Evolutionary conservation across 2,329 filamentous ascomycete species (phyloP), one percentile per base, ranked within the genome.

Genomic region (Colletotrichum theobromicola): DNA sequence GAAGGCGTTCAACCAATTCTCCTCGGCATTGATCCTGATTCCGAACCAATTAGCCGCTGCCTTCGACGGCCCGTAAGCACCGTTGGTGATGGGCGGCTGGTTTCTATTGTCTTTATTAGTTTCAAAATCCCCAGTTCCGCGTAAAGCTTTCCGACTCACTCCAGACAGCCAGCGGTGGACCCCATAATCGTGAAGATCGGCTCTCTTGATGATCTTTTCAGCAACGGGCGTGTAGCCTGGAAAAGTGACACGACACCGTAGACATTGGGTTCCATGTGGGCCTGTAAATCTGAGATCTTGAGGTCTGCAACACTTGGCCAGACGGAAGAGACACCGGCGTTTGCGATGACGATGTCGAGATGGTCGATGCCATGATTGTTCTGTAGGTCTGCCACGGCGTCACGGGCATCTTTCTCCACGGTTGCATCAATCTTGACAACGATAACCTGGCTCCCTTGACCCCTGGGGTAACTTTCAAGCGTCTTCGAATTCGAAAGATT

Each of bases 261-360:
- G 7, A 66, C 50, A 76, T 90, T 90, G 58, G 86, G 77, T 1
- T 83, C 77, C 55, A 88, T 78, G 76, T 87, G 83, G 2, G 80
- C 77, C 4, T 77, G 50, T 53, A 89, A 70, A 26, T 86, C 83
- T 7, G 80, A 79, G 9, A 83, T 78, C 16, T 84, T 80, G 26
- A 81, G 81, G 13, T 82, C 80, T 4, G 77, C 71, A 1, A 85
- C 81, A 0, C 77, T 76, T 0, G 82, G 82, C 46, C 77, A 85
- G 18, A 77, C 64, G 5, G 81, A 79, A 6, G 78, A 78, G 13
- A 88, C 84, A 15, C 84, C 89, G 0, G 89, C 88, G 77, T 90
- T 91, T 58, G 88, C 86, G 66, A 91, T 86, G 3, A 91, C 83
- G 7, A 89, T 78, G 75, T 91, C 88, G 4, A 90, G 78, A 28